Evolutionary conservation across 2,329 filamentous ascomycete species (phyloP).

Genomic region (Intubia oerlemansii): DNA sequence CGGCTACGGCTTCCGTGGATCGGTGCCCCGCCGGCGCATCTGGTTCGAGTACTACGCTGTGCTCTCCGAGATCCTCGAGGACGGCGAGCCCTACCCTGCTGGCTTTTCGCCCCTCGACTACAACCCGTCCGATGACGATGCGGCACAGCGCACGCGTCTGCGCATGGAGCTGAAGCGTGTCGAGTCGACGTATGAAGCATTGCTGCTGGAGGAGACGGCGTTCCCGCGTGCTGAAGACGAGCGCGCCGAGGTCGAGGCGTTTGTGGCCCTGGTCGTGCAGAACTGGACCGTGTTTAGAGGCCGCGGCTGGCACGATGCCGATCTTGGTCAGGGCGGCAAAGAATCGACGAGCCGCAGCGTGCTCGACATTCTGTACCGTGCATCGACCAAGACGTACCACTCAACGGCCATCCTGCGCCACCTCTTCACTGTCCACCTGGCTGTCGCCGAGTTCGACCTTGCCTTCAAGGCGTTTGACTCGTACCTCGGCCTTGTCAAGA

Average conservation of each 20-base stretch:
- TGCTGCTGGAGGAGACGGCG: constrained; percentile 55
- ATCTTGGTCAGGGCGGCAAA: constrained; percentile 65
- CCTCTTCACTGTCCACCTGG: constrained; percentile 70
- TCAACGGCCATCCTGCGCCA: constrained; percentile 74
- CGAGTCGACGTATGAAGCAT: constrained; percentile 57
- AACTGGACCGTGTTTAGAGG: constrained; percentile 79
- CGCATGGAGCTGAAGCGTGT: constrained; percentile 58
- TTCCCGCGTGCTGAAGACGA: constrained; percentile 72
- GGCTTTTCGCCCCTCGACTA: constrained; percentile 19
- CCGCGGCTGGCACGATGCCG: constrained; percentile 56
- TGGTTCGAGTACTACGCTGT: constrained; percentile 76
- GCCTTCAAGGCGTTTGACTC: constrained; percentile 82
- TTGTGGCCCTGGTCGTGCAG: constrained; percentile 55
- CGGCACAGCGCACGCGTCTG: constrained; percentile 41
- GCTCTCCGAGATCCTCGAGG: constrained; percentile 53
- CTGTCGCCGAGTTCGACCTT: constrained; percentile 78
- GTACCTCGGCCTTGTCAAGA: constrained; percentile 72
- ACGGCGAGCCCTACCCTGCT: constrained; percentile 37
- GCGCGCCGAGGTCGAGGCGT: constrained; percentile 61
- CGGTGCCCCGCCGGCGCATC: constrained; percentile 42
- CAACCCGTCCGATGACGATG: constrained; percentile 24
- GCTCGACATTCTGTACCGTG: constrained; percentile 74
- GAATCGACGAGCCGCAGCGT: constrained; percentile 53
- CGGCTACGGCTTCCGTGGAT: constrained; percentile 35
- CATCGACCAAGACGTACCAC: constrained; percentile 85